Percentiles rank a stretch among this genome's conserved stretches.
Conservation (phyloP, 1,284 basidiomycete species). For the Cryptococcus wingfieldii region DNA sequence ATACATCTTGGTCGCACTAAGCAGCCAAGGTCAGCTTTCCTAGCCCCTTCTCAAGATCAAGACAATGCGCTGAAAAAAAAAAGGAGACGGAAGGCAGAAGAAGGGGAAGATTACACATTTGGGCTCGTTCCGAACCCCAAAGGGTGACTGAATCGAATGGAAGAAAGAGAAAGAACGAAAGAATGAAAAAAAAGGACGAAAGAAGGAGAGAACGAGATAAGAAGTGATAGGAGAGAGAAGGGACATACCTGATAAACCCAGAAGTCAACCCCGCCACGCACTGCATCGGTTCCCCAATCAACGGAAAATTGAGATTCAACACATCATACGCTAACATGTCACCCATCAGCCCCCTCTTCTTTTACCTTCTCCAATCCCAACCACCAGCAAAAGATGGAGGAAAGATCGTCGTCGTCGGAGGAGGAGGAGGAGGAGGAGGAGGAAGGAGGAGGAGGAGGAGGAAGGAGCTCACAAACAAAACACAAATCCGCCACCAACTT, state of each 20-base stretch:
- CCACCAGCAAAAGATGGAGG: background rate
- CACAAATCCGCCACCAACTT: slow-evolving; percentile 41
- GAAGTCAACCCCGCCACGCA: slow-evolving; percentile 33
- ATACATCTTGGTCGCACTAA: slow-evolving; percentile 30
- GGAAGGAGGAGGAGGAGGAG: background rate
- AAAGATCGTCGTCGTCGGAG: background rate
- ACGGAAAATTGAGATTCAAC: slow-evolving; percentile 27
- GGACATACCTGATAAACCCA: slow-evolving; percentile 40
- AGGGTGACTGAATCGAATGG: too few relatives aligned
- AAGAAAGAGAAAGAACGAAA: too few relatives aligned
- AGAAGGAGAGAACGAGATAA: too few relatives aligned
- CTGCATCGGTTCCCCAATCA: slow-evolving; percentile 39
- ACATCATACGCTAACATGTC: slow-evolving; percentile 37
- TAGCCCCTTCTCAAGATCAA: background rate
- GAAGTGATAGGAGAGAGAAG: background rate
- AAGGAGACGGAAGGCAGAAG: too few relatives aligned
- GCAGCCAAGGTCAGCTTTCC: background rate
- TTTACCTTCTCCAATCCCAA: background rate
- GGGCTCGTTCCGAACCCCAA: too few relatives aligned
- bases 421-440: background rate
- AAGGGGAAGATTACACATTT: too few relatives aligned
- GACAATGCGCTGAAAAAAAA: too few relatives aligned
- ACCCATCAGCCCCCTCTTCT: background rate
- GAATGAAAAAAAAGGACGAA: too few relatives aligned
- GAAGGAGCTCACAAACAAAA: slow-evolving; percentile 42